These are phyloP conservation scores for Blastobotrys peoriensis DNA, from an alignment of 805 yeast species.

Conservation along the genomic window DNA sequence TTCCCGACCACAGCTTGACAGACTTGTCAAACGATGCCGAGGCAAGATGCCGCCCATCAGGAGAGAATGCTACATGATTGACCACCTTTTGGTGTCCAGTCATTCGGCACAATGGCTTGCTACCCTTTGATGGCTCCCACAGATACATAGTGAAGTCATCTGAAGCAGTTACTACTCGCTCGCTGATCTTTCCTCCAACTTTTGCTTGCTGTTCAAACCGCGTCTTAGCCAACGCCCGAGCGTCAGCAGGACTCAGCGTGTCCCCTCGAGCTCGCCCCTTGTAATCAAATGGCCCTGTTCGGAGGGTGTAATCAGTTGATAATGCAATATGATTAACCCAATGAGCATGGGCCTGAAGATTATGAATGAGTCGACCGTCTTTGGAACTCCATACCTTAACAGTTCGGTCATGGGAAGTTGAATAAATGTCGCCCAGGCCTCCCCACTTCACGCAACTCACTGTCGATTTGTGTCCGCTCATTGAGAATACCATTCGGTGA, in stretches of 20 bases:
- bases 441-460: conserved; percentile 98
- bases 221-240: conserved; percentile 50
- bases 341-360: conserved; percentile 86
- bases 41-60: conserved; percentile 86
- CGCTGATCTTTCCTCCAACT: conserved; percentile 50
- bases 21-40: conserved; percentile 95
- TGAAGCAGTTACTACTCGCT: conserved; percentile 87
- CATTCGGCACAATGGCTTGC: conserved; percentile 86
- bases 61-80: conserved; percentile 91
- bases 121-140: conserved; percentile 83
- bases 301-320: conserved; percentile 80
- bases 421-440: conserved; percentile 75
- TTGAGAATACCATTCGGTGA: conserved; percentile 58
- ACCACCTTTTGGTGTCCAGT: conserved; percentile 97
- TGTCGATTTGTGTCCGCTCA: conserved; percentile 82
- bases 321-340: conserved; percentile 95
- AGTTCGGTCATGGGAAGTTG: conserved; percentile 92
- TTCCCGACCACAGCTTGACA: conserved; percentile 93
- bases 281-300: conserved; percentile 87
- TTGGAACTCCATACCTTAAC: conserved; percentile 85
- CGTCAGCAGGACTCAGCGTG: conserved; percentile 36
- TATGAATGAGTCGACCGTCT: conserved; percentile 70
- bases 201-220: conserved; percentile 60
- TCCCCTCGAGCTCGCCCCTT: conserved; percentile 38
- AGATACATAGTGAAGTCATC: conserved; percentile 97